Base-by-base conservation (phyloP, 1,139 yeast genomes). In the Suhomyces chickasaworum region DNA sequence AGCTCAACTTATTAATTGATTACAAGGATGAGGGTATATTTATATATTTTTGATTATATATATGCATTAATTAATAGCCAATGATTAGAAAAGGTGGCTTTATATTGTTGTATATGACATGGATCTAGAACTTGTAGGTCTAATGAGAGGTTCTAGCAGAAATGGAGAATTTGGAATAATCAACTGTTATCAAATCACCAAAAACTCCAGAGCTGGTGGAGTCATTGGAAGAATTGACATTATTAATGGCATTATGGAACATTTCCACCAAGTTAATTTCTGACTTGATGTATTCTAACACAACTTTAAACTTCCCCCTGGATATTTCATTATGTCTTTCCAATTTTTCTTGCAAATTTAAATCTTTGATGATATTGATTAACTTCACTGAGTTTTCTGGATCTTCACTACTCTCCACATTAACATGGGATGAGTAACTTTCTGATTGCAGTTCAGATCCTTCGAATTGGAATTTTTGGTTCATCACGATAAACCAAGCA, bases 401-500 rank as follows among this genome's bases (percentile, higher is more conserved):
- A 15, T 53, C 54, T 23, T 51, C 53, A n/a, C 35, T 22, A 30
- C 31, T 39, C 18, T 55, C 55, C 17, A 35, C 13, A 8, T 37
- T 33, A 18, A 37, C 37, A 12, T 20, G 13, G 22, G 34, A 42
- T n/a, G 42, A 27, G 18, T 27, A 37, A 5, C 44, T 32, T 69
- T 55, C 36, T 71, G 62, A 43, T 69, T 71, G 43, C 41, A 27
- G 10, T n/a, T 42, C 46, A 22, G 41, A 32, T 15, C 45, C 43
- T 4, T 47, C 49, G 23, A 40, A 40, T 21, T 41, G 45, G 37
- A 47, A 37, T 30, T 61, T 59, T 34, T 78, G 83, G 47, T 70
- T 71, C 45, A 89, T 73, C 12, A 82, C 79, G 30, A 84, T 76
- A 45, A 80, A 69, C 89, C 96, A 89, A 12, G 95, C 88, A 49